phyloP scores from a whole-genome alignment of 306 rosid species.

The Medicago ruthenica region DNA sequence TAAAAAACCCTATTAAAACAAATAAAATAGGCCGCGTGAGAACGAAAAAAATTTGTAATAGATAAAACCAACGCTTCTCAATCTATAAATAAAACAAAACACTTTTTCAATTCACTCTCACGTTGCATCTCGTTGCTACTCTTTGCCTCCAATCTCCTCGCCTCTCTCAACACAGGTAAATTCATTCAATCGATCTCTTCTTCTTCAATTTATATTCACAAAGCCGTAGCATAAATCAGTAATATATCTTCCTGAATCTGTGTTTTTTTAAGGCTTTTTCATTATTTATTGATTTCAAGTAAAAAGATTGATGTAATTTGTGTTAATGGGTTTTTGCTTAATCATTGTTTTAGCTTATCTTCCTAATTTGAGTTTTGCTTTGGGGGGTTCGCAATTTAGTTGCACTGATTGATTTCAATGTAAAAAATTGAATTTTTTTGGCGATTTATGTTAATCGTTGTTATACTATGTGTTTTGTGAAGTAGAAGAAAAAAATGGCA shows the following conservation, averaged over 20 bases:
- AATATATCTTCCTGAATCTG: background rate
- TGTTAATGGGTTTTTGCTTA: background rate
- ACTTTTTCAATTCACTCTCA: background rate
- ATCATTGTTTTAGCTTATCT: background rate
- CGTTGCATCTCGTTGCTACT: background rate
- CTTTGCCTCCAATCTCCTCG: background rate
- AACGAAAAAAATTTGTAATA: too few relatives aligned
- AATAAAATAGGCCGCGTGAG: too few relatives aligned
- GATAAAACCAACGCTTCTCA: too few relatives aligned
- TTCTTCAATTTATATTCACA: background rate
- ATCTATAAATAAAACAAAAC: background rate
- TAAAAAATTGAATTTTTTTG: background rate
- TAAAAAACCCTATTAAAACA: too few relatives aligned
- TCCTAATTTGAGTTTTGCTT: background rate
- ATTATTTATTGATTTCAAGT: background rate
- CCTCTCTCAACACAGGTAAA: background rate
- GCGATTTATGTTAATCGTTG: background rate
- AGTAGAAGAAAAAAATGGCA: constrained; percentile 59
- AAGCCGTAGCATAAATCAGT: background rate
- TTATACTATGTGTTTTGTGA: constrained; percentile 42
- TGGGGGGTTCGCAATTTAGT: too few relatives aligned
- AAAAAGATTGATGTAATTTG: background rate
- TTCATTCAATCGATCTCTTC: background rate
- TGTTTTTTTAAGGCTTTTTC: background rate
- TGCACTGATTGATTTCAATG: background rate